These are phyloP conservation scores for Exophiala sideris DNA, from an alignment of 2,329 filamentous ascomycete species.

Conservation along the genomic window DNA sequence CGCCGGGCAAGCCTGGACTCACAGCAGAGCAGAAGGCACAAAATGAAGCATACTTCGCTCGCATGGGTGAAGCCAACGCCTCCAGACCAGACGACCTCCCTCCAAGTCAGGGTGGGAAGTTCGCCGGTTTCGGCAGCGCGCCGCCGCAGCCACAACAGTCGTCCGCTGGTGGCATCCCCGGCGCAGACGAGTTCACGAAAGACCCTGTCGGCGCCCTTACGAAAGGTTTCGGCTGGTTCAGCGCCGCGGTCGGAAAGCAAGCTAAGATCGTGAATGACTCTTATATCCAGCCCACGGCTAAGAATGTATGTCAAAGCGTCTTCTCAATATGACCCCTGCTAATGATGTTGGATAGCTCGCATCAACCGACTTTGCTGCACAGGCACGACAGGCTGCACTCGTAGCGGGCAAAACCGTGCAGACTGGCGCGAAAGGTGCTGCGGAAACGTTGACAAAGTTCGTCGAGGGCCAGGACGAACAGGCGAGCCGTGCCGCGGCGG, in stretches of 20 bases:
- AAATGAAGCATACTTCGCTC: slow-evolving; percentile 88
- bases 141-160: slow-evolving; percentile 45
- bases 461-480: slow-evolving; percentile 67
- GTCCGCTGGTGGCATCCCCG: slow-evolving; percentile 51
- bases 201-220: slow-evolving; percentile 85
- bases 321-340: neutral
- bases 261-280: slow-evolving; percentile 88
- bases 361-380: slow-evolving; percentile 71
- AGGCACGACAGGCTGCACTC: slow-evolving; percentile 59
- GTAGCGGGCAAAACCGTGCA: slow-evolving; percentile 60
- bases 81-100: slow-evolving; percentile 68
- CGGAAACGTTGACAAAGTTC: slow-evolving; percentile 78
- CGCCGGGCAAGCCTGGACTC: slow-evolving; percentile 23
- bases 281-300: slow-evolving; percentile 89
- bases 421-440: slow-evolving; percentile 67
- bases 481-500: slow-evolving; percentile 29
- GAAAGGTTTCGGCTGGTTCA: slow-evolving; percentile 94
- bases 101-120: slow-evolving; percentile 90
- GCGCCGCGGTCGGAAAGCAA: slow-evolving; percentile 80
- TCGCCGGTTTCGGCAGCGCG: slow-evolving; percentile 81
- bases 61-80: slow-evolving; percentile 79
- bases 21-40: slow-evolving; percentile 57
- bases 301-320: slow-evolving; percentile 59
- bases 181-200: slow-evolving; percentile 82
- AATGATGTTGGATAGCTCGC: slow-evolving; percentile 57